phyloP scores from a whole-genome alignment of 2,329 filamentous ascomycete genomes.

The Curvularia lunata region DNA sequence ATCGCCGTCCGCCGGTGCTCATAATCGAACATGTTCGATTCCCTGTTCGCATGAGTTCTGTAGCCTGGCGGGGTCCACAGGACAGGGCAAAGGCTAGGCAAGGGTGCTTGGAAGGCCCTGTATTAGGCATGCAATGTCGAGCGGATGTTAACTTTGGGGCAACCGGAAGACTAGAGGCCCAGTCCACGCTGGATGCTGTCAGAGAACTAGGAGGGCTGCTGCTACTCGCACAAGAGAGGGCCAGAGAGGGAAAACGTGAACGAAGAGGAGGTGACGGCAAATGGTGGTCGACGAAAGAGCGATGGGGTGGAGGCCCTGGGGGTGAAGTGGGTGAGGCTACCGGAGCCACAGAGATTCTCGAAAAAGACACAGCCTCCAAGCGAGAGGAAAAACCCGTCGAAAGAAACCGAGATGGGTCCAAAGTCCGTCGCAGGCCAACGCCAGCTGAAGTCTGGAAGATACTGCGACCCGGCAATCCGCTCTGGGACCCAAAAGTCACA shows the following conservation, averaged over 20 bases:
- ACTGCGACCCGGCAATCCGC: slow-evolving; percentile 56
- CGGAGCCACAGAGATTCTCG: slow-evolving; percentile 30
- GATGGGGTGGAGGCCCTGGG: slow-evolving; percentile 64
- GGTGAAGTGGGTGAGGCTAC: slow-evolving; percentile 51
- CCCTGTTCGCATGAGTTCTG: slow-evolving; percentile 62
- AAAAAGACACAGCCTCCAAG: slow-evolving; percentile 37
- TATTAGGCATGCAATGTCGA: slow-evolving; percentile 62
- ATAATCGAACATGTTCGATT: slow-evolving; percentile 59
- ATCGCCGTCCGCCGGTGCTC: slow-evolving; percentile 56
- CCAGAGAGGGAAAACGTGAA: slow-evolving; percentile 61
- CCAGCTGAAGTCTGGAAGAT: slow-evolving; percentile 61
- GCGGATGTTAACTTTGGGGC: slow-evolving; percentile 61
- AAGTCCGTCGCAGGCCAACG: slow-evolving; percentile 51
- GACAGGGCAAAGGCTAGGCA: slow-evolving; percentile 60
- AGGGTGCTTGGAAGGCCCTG: slow-evolving; percentile 64
- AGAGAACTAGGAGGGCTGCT: slow-evolving; percentile 65
- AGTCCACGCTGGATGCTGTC: slow-evolving; percentile 58
- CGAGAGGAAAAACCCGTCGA: slow-evolving; percentile 45
- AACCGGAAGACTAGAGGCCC: slow-evolving; percentile 36
- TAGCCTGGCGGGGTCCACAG: slow-evolving; percentile 60
- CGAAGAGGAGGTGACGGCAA: slow-evolving; percentile 60
- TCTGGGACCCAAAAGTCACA: slow-evolving; percentile 63
- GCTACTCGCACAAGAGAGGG: slow-evolving; percentile 65
- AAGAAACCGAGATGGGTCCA: slow-evolving; percentile 38
- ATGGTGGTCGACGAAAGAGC: slow-evolving; percentile 65